Evolutionary conservation across 2,329 filamentous ascomycete genomes (phyloP), one percentile per base, ranked within the genome.

Genomic region (Podosphaera aphanis): DNA sequence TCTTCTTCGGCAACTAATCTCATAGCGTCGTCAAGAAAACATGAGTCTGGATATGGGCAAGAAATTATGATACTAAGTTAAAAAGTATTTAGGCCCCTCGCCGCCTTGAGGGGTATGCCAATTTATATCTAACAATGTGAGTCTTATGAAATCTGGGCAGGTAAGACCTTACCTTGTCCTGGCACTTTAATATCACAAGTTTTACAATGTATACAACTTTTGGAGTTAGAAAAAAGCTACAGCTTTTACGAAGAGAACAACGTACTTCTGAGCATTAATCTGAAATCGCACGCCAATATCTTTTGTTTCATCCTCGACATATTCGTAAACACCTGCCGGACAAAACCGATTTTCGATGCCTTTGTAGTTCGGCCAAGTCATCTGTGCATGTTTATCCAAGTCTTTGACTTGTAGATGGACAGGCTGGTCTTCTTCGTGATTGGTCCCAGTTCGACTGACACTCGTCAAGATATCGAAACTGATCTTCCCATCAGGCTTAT

Each of bases 121-220:
- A 63, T 93, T 94, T 64, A 98, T 95, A 60, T 95, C 90, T 66
- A 11, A 23, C 3, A 11, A 15, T 35, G 45, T 53, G 47, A 52
- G 46, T 5, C 31, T 20, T 33, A 19, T 15, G n/a, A 40, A 20
- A 16, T 19, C 5, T 25, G 13, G 19, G 18, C 10, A 16, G 4
- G 29, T 4, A 18, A 15, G 15, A 8, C 8, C 29, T 43, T 49
- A 55, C 53, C 53, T 50, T 98, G 90, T 50, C 79, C 74, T 6
- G 90, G 90, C 15, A 84, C 88, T 67, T 98, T 98, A 66, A 98
- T 98, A 63, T 98, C 90, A 62, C 90, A 98, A 13, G 90, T 98
- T 72, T 98, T 98, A 71, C 90, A 98, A 65, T 98, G 90, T 52
- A 98, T 93, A 62, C 90, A 98, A 65, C 86, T 93, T 54, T 36